Conservation (phyloP, 1,284 basidiomycete genomes). For the Malassezia furfur region DNA sequence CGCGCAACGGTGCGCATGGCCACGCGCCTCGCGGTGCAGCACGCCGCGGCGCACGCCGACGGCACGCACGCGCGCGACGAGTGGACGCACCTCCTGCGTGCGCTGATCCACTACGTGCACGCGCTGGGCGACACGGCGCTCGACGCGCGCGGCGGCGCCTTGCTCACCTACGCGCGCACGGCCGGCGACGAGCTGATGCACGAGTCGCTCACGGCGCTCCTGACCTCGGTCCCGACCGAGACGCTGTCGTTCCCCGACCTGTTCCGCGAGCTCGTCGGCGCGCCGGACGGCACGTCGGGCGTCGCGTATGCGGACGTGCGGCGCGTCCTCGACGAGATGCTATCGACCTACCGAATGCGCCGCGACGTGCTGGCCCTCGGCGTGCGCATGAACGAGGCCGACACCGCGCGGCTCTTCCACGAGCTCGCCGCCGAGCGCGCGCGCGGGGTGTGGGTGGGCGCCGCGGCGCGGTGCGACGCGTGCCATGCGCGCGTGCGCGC, state of each 20-base stretch:
- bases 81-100: slow-evolving; percentile 76
- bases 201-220: slow-evolving; percentile 60
- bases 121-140: not conserved
- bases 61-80: slow-evolving; percentile 62
- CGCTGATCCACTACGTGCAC: slow-evolving; percentile 70
- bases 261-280: slow-evolving; percentile 70
- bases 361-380: slow-evolving; percentile 64
- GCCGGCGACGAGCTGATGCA: slow-evolving; percentile 54
- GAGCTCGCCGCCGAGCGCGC: slow-evolving; percentile 10
- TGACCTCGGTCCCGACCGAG: slow-evolving; percentile 71
- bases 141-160: not conserved
- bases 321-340: slow-evolving; percentile 79
- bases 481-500: not conserved
- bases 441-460: not conserved
- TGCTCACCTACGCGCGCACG: not conserved
- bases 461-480: not conserved
- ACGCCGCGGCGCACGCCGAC: slow-evolving; percentile 21
- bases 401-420: slow-evolving; percentile 12
- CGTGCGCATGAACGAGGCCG: slow-evolving; percentile 5
- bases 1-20: slow-evolving; percentile 23
- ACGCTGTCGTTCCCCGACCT: slow-evolving; percentile 78
- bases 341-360: slow-evolving; percentile 83
- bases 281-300: slow-evolving; percentile 48
- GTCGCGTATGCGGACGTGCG: slow-evolving; percentile 73
- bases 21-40: slow-evolving; percentile 17